These are phyloP conservation scores for Lactarius psammicola DNA, from an alignment of 768 basidiomycete genomes.

Conservation along the genomic window DNA sequence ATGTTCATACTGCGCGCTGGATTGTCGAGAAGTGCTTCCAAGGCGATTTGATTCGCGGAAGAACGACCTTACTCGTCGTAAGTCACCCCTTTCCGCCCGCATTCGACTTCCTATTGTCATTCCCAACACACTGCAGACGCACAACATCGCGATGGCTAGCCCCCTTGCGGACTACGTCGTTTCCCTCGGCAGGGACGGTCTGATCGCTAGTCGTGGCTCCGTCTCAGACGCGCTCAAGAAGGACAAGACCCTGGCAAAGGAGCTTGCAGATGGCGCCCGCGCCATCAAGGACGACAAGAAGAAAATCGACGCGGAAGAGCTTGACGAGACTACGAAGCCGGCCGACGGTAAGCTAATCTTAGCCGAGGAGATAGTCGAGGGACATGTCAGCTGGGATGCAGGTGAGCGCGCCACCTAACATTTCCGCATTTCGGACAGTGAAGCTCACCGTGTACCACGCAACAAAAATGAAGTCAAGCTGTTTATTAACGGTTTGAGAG, in stretches of 20 bases:
- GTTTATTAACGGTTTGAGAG: conserved; percentile 33
- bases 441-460: conserved; percentile 21
- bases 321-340: conserved; percentile 29
- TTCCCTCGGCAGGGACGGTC: conserved; percentile 53
- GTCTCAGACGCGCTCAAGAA: conserved; percentile 47
- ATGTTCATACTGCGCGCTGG: conserved; percentile 53
- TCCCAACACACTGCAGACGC: conserved; percentile 39
- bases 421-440: background rate
- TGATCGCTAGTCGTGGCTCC: conserved; percentile 48
- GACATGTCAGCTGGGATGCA: conserved; percentile 53
- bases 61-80: conserved; percentile 55
- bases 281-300: conserved; percentile 34
- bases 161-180: conserved; percentile 58
- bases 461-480: conserved; percentile 32
- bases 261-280: conserved; percentile 31
- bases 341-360: conserved; percentile 56
- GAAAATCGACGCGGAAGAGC: conserved; percentile 31
- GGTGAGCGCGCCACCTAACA: conserved; percentile 34
- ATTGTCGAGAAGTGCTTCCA: conserved; percentile 51
- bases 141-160: conserved; percentile 52
- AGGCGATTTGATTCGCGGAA: conserved; percentile 46
- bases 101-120: background rate
- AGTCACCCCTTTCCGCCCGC: conserved; percentile 24
- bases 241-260: conserved; percentile 37
- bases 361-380: conserved; percentile 60